Conservation (phyloP, 371 early-diverging fungal genomes). For the Choanephora cucurbitarum region DNA sequence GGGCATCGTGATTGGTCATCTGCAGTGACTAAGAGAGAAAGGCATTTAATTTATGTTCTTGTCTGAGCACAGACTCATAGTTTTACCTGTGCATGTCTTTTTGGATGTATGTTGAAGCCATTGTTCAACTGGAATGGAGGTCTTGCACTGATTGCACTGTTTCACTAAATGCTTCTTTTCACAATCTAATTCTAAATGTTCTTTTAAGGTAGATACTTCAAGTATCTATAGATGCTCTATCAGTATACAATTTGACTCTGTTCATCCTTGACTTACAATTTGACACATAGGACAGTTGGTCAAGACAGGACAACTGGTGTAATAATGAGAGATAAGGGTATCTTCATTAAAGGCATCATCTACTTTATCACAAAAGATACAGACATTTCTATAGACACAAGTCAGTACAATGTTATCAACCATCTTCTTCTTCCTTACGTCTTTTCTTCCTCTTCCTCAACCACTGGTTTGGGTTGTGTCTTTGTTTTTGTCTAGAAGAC, state of each 20-base stretch:
- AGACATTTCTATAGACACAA: slow-evolving; percentile 41
- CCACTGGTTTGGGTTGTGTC: neutral
- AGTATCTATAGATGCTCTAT: slow-evolving; percentile 66
- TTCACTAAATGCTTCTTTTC: slow-evolving; percentile 59
- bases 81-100: slow-evolving; percentile 50
- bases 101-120: slow-evolving; percentile 60
- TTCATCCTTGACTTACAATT: slow-evolving; percentile 48
- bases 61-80: no score
- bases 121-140: slow-evolving; percentile 60
- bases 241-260: neutral
- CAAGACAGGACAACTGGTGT: slow-evolving; percentile 72
- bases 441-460: neutral
- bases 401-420: no score
- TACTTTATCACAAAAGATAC: slow-evolving; percentile 80
- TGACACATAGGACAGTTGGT: slow-evolving; percentile 73
- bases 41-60: slow-evolving; percentile 2
- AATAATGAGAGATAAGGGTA: slow-evolving; percentile 74
- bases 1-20: slow-evolving; percentile 61
- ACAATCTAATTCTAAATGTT: slow-evolving; percentile 70
- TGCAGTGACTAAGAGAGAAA: slow-evolving; percentile 7
- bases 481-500: slow-evolving; percentile 9
- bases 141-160: slow-evolving; percentile 66
- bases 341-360: slow-evolving; percentile 72
- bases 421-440: no score
- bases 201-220: slow-evolving; percentile 69